Percentiles rank a stretch among this genome's conserved stretches.
phyloP scores from a whole-genome alignment of 2,329 filamentous ascomycete genomes.

The Calonectria henricotiae region DNA sequence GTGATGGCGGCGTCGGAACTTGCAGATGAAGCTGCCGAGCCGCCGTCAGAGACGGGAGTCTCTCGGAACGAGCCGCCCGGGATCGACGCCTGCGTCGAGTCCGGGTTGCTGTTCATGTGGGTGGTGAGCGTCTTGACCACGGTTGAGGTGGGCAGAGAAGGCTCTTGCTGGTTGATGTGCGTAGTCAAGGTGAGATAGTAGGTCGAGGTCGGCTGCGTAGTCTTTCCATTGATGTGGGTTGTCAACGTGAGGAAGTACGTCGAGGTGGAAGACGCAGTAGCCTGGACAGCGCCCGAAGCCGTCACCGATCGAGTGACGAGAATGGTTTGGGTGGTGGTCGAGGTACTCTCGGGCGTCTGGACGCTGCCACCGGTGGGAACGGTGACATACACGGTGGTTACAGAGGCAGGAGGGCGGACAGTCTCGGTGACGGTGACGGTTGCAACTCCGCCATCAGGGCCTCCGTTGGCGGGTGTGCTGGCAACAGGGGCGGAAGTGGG shows the following conservation, averaged over 20 bases:
- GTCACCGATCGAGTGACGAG: slow-evolving; percentile 40
- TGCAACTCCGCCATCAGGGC: slow-evolving; percentile 40
- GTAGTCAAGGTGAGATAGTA: slow-evolving; percentile 25
- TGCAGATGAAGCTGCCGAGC: slow-evolving; percentile 20
- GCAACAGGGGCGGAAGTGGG: slow-evolving; percentile 28
- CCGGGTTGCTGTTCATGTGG: slow-evolving; percentile 30
- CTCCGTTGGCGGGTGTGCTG: slow-evolving; percentile 40
- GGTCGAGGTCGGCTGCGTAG: slow-evolving; percentile 24
- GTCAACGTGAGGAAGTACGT: slow-evolving; percentile 23
- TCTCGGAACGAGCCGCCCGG: slow-evolving; percentile 50
- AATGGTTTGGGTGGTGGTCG: slow-evolving; percentile 47
- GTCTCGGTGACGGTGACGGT: slow-evolving; percentile 60
- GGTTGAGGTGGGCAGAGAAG: slow-evolving; percentile 42
- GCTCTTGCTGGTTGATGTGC: slow-evolving; percentile 17
- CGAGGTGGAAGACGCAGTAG: slow-evolving; percentile 17
- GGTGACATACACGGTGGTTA: slow-evolving; percentile 59
- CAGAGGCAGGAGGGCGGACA: slow-evolving; percentile 59
- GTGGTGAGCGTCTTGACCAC: slow-evolving; percentile 45
- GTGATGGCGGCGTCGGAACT: slow-evolving; percentile 36
- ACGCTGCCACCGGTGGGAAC: slow-evolving; percentile 52
- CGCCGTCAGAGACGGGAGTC: slow-evolving; percentile 37
- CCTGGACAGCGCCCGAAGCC: slow-evolving; percentile 1
- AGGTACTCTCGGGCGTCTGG: slow-evolving; percentile 40
- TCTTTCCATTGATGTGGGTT: slow-evolving; percentile 24
- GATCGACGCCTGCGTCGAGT: slow-evolving; percentile 31